These are phyloP conservation scores for Phycomyces nitens DNA, from an alignment of 192 early-diverging fungal species.

Conservation along the genomic window DNA sequence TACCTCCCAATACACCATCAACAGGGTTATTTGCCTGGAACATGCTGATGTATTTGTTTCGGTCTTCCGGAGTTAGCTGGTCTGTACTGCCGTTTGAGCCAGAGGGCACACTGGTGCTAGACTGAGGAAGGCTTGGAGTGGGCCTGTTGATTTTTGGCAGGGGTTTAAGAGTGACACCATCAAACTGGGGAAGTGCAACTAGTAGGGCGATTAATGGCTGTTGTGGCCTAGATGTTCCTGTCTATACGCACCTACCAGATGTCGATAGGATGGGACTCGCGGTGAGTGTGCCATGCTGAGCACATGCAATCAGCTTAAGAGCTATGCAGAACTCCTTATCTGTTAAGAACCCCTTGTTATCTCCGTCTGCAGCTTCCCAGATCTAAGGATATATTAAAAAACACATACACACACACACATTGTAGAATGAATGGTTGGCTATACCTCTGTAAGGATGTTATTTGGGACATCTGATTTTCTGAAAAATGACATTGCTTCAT, in stretches of 20 bases:
- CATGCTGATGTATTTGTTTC: constrained; percentile 30
- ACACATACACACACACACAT: too few species aligned
- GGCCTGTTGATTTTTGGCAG: background rate
- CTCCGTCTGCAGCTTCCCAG: constrained; percentile 79
- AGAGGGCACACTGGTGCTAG: background rate
- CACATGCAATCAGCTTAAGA: constrained; percentile 86
- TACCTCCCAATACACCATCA: constrained; percentile 25
- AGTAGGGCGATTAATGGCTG: background rate
- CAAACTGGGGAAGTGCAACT: constrained; percentile 36
- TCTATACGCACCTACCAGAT: constrained; percentile 10
- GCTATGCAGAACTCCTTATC: constrained; percentile 73
- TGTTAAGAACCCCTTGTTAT: constrained; percentile 78
- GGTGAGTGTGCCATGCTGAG: constrained; percentile 64
- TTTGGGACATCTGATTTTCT: constrained; percentile 59
- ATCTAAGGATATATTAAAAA: constrained; percentile 45
- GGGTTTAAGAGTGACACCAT: constrained; percentile 15
- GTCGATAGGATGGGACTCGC: constrained; percentile 18
- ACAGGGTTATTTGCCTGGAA: constrained; percentile 21
- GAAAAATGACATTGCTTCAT: constrained; percentile 68
- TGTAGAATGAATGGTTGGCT: background rate
- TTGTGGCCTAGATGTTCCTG: background rate
- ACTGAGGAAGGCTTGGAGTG: background rate
- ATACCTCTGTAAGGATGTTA: constrained; percentile 55
- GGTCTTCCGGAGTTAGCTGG: constrained; percentile 33
- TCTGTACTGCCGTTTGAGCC: constrained; percentile 45